phyloP scores from a whole-genome alignment of 2,329 filamentous ascomycete genomes.

The Cyphellophora europaea region DNA sequence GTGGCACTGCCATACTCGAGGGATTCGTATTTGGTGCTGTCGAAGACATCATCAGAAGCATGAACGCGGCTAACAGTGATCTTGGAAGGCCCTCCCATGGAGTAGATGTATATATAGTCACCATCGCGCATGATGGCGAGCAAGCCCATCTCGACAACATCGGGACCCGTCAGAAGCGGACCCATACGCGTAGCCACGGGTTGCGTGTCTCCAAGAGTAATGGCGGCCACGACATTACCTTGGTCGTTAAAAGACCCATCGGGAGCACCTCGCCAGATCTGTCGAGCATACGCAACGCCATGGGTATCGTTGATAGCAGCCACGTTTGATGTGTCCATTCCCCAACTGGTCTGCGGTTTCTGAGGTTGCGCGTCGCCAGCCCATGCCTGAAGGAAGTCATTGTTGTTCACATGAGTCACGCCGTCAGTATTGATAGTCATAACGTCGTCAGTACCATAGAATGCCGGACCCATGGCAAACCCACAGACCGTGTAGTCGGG shows the following conservation, averaged over 20 bases:
- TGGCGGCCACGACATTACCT: slow-evolving; percentile 3
- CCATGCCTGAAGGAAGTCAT: slow-evolving; percentile 4
- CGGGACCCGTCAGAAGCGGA: slow-evolving; percentile 1
- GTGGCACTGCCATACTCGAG: not conserved
- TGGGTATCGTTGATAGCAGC: slow-evolving; percentile 5
- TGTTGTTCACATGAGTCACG: slow-evolving; percentile 1
- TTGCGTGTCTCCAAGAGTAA: slow-evolving; percentile 1
- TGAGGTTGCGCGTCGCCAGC: not conserved
- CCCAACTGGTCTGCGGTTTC: slow-evolving; percentile 1
- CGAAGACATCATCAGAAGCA: slow-evolving; percentile 5
- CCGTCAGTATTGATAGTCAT: slow-evolving; percentile 3
- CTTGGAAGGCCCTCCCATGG: slow-evolving; percentile 2
- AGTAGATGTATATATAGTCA: slow-evolving; percentile 5
- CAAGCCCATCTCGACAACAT: not conserved
- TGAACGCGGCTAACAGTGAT: slow-evolving; percentile 1
- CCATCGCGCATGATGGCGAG: slow-evolving; percentile 2
- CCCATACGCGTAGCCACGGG: slow-evolving; percentile 4
- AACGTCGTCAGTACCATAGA: slow-evolving; percentile 4
- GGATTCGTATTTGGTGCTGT: slow-evolving; percentile 3
- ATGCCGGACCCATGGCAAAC: slow-evolving; percentile 4
- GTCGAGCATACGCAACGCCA: slow-evolving; percentile 2
- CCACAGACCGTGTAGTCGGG: slow-evolving; percentile 1
- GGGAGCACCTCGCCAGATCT: slow-evolving; percentile 4
- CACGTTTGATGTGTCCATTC: slow-evolving; percentile 5
- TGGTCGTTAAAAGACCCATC: not conserved